phyloP scores from a whole-genome alignment of 805 yeast genomes.

The Nakazawaea peltata region DNA sequence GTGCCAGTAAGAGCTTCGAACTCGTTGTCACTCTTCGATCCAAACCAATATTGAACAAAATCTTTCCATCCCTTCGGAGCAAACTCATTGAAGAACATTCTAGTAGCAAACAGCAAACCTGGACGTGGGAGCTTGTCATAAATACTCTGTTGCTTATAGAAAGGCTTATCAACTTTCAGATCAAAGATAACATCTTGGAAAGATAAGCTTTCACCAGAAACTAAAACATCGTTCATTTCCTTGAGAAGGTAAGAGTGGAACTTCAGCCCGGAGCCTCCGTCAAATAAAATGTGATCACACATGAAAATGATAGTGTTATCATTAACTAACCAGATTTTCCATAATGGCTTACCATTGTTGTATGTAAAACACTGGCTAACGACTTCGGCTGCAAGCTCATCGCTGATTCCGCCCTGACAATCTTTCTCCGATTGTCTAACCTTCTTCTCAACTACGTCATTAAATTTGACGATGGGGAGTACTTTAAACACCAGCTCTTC shows the following conservation, averaged over 20 bases:
- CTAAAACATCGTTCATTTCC: conserved; percentile 11
- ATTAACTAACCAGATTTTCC: conserved; percentile 15
- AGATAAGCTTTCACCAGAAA: too few relatives aligned
- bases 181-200: background rate
- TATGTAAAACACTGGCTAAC: background rate
- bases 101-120: background rate
- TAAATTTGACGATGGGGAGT: background rate
- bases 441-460: conserved; percentile 4
- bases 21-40: background rate
- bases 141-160: too few relatives aligned
- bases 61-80: background rate
- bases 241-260: too few relatives aligned
- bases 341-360: conserved; percentile 13
- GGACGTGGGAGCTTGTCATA: background rate
- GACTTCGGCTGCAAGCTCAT: background rate
- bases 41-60: background rate
- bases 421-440: background rate
- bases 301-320: conserved; percentile 13
- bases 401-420: background rate
- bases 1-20: conserved; percentile 2
- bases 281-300: conserved; percentile 24
- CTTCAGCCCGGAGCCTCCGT: conserved; percentile 24
- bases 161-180: background rate
- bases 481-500: background rate
- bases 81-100: background rate